phyloP scores from a whole-genome alignment of 352 stramenopile genomes.

The Globisporangium perplexum region DNA sequence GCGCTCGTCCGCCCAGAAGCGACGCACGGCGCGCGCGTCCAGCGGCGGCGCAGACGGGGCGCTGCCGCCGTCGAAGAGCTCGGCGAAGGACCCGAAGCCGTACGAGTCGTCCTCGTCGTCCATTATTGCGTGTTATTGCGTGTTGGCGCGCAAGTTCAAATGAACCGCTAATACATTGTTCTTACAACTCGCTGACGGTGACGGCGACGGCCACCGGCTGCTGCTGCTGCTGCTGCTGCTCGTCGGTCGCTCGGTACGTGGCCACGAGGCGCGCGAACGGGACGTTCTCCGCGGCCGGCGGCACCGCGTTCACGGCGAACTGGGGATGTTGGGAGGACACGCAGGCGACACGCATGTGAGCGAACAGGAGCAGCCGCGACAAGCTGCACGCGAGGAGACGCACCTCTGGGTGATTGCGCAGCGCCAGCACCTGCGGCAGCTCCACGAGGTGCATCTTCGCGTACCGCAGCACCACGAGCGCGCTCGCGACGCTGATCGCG shows the following conservation, averaged over 20 bases:
- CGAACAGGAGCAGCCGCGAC: not conserved
- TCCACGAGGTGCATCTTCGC: conserved; percentile 69
- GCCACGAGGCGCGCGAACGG: conserved; percentile 54
- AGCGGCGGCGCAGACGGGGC: conserved; percentile 12
- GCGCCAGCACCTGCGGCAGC: conserved; percentile 55
- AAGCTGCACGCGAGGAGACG: conserved; percentile 2
- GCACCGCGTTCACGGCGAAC: conserved; percentile 42
- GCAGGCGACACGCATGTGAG: not conserved
- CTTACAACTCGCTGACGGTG: not conserved
- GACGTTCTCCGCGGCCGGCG: conserved; percentile 31
- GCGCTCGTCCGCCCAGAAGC: conserved; percentile 45
- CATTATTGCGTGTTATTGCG: conserved; percentile 14
- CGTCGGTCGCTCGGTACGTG: conserved; percentile 29
- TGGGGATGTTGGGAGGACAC: conserved; percentile 37
- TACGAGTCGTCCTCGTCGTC: conserved; percentile 63
- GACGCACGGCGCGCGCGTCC: conserved; percentile 29
- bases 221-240: not conserved
- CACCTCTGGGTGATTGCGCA: conserved; percentile 66
- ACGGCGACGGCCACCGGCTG: conserved; percentile 11
- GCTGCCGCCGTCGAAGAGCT: conserved; percentile 35
- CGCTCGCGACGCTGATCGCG: conserved; percentile 45
- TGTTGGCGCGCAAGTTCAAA: conserved; percentile 7
- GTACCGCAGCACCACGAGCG: conserved; percentile 61
- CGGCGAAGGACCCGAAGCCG: conserved; percentile 62
- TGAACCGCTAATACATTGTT: not conserved